Percentiles rank a stretch among this genome's conserved stretches.
Evolutionary conservation across 177 flowering plant genomes (phyloP).

Genomic region (Vitis hybrid): DNA sequence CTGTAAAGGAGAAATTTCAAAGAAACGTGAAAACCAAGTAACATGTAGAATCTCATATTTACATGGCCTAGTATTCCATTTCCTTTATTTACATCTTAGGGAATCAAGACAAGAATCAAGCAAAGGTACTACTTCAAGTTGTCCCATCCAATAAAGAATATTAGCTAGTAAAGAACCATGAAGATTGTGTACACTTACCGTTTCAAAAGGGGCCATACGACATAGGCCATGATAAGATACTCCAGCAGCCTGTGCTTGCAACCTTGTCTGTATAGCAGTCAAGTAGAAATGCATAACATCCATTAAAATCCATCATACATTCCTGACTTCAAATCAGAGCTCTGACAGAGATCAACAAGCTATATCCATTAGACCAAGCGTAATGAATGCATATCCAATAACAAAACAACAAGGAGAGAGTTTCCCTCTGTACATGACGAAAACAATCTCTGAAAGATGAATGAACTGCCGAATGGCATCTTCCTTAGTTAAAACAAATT

Average conservation of each 20-base stretch:
- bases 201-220: conserved; percentile 18
- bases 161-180: not conserved
- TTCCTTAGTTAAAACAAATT: too few relatives aligned
- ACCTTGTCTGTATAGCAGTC: conserved; percentile 63
- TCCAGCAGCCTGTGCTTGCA: conserved; percentile 99
- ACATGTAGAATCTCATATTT: not conserved
- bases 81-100: not conserved
- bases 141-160: not conserved
- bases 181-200: conserved; percentile 18
- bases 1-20: not conserved
- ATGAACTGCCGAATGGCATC: too few relatives aligned
- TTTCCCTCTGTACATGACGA: too few relatives aligned
- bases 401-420: not conserved
- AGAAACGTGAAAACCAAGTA: not conserved
- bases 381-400: not conserved
- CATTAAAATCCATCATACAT: not conserved
- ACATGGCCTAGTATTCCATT: not conserved
- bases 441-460: too few relatives aligned
- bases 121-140: not conserved
- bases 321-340: not conserved
- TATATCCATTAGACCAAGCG: too few relatives aligned
- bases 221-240: conserved; percentile 47
- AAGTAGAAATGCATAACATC: not conserved
- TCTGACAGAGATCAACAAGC: too few relatives aligned
- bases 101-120: not conserved